A percentile compares a stretch with the other conserved stretches of the same genome.
Evolutionary conservation across 108 stramenopile genomes (phyloP).

Genomic region (Skeletonema potamos): DNA sequence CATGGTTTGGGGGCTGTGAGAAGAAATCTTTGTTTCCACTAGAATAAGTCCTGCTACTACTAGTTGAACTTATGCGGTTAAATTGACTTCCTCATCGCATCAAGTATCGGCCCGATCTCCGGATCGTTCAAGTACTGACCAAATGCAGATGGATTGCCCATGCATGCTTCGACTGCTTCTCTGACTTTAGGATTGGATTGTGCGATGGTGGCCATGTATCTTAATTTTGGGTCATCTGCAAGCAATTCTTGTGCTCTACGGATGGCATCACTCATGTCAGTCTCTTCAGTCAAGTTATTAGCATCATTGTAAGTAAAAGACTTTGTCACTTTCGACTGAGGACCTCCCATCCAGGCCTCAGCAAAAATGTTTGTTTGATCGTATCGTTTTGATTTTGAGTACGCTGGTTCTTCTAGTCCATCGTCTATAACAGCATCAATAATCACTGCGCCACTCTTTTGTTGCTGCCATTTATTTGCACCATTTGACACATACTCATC

Average conservation of each 20-base stretch:
- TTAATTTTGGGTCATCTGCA: slow-evolving; percentile 35
- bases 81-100: slow-evolving; percentile 42
- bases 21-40: too few relatives aligned
- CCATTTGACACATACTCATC: slow-evolving; percentile 13
- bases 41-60: too few relatives aligned
- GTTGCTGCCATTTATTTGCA: neutral
- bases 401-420: slow-evolving; percentile 2
- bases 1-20: slow-evolving; percentile 34
- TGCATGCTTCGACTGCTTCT: slow-evolving; percentile 45
- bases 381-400: neutral
- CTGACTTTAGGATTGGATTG: slow-evolving; percentile 39
- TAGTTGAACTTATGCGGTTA: neutral
- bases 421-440: slow-evolving; percentile 12
- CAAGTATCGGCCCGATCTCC: slow-evolving; percentile 41
- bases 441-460: neutral
- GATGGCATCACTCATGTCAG: slow-evolving; percentile 9
- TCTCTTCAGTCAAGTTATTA: neutral
- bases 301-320: neutral
- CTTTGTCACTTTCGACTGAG: neutral
- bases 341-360: slow-evolving; percentile 32
- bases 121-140: slow-evolving; percentile 42
- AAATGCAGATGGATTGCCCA: slow-evolving; percentile 44
- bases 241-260: slow-evolving; percentile 38
- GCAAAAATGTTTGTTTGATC: neutral
- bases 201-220: slow-evolving; percentile 26